Percentiles rank a stretch among this genome's conserved stretches.
Evolutionary conservation across 202 grass and related monocot species (phyloP).

Genomic region (Elaeis oleifera): DNA sequence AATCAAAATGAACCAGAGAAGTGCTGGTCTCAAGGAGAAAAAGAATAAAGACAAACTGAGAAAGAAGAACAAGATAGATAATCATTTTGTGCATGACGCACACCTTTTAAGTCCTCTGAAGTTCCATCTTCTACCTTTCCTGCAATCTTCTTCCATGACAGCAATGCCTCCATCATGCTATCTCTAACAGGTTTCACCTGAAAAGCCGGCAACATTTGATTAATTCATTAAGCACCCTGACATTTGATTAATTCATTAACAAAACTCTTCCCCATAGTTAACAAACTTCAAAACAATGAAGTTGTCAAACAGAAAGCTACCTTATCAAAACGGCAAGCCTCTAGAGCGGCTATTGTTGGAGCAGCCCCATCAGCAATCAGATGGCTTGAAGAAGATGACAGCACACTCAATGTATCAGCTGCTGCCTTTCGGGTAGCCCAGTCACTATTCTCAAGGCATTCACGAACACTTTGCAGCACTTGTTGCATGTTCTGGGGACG

Average conservation of each 20-base stretch:
- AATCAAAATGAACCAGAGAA: neutral
- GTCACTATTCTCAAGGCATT: constrained; percentile 88
- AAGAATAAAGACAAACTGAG: neutral
- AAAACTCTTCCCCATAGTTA: neutral
- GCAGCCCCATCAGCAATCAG: constrained; percentile 67
- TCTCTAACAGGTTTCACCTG: constrained; percentile 96
- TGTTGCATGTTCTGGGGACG: constrained; percentile 77
- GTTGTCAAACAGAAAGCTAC: constrained; percentile 32
- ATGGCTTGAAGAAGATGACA: constrained; percentile 61
- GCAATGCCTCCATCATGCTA: constrained; percentile 79
- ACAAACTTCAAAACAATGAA: neutral
- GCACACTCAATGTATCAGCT: constrained; percentile 76
- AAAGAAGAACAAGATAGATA: neutral
- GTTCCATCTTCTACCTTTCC: constrained; percentile 31
- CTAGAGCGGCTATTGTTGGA: constrained; percentile 64
- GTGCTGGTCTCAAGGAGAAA: neutral
- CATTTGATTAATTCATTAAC: neutral
- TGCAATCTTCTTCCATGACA: constrained; percentile 77
- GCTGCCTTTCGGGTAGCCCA: constrained; percentile 94
- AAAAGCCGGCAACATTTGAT: neutral
- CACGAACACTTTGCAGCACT: constrained; percentile 68
- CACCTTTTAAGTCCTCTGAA: constrained; percentile 43
- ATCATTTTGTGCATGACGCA: neutral
- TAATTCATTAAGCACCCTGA: constrained; percentile 3
- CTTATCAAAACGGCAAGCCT: constrained; percentile 98